Conservation (phyloP, 108 stramenopile genomes). For the Nannochloropsis gaditana region DNA sequence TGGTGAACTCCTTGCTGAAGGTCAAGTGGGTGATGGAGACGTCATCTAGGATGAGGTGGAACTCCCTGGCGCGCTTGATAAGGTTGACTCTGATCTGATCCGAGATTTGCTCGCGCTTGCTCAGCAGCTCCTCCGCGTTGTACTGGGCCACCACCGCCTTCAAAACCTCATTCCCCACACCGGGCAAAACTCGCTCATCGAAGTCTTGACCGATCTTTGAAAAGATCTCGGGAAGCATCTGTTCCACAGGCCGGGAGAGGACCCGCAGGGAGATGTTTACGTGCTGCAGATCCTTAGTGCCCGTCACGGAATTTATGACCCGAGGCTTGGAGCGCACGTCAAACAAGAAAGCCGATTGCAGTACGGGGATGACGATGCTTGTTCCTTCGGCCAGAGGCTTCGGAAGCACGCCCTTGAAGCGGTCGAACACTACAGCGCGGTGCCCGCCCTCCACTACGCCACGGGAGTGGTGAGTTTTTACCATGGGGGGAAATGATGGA, state of each 20-base stretch:
- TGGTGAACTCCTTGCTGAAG: conserved; percentile 95
- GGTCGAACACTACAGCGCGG: conserved; percentile 97
- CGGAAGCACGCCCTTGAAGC: conserved; percentile 83
- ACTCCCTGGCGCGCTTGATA: conserved; percentile 80
- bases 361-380: conserved; percentile 62
- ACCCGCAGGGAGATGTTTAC: conserved; percentile 98
- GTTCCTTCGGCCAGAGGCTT: conserved; percentile 90
- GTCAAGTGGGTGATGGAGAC: conserved; percentile 98
- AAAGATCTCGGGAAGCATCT: conserved; percentile 83
- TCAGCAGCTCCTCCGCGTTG: conserved; percentile 97
- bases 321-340: conserved; percentile 91
- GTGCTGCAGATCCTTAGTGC: conserved; percentile 99
- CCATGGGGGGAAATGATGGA: not conserved
- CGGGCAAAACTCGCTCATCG: conserved; percentile 98
- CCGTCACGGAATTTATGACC: conserved; percentile 75
- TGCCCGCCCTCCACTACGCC: conserved; percentile 87
- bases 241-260: conserved; percentile 86
- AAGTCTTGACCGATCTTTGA: conserved; percentile 89
- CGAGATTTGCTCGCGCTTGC: conserved; percentile 92
- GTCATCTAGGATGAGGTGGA: conserved; percentile 95
- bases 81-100: conserved; percentile 83
- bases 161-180: conserved; percentile 97
- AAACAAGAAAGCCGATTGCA: conserved; percentile 82
- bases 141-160: conserved; percentile 98
- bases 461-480: not conserved